These are phyloP conservation scores for Amanita pseudoporphyria DNA, from an alignment of 768 basidiomycete species.

Conservation along the genomic window DNA sequence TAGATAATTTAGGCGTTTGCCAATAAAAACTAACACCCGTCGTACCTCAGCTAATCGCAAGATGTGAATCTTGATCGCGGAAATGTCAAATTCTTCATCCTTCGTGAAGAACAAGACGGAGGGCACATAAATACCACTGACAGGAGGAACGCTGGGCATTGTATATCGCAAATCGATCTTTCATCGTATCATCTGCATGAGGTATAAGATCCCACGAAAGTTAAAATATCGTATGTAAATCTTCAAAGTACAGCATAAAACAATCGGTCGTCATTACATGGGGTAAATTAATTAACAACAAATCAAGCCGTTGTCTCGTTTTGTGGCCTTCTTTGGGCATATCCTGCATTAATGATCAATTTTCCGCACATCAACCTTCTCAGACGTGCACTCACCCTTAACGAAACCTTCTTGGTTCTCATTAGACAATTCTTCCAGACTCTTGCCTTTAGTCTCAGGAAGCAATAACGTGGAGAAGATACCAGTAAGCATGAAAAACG, in stretches of 20 bases:
- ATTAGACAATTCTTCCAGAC: conserved; percentile 66
- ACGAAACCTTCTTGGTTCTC: conserved; percentile 61
- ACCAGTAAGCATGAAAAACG: conserved; percentile 81
- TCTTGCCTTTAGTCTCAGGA: conserved; percentile 63
- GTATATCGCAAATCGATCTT: not conserved
- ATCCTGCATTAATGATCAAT: not conserved
- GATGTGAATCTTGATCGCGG: conserved; percentile 58
- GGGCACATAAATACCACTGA: conserved; percentile 66
- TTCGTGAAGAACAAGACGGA: conserved; percentile 66
- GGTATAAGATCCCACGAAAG: not conserved
- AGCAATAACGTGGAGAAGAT: conserved; percentile 72
- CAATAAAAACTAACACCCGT: conserved; percentile 11
- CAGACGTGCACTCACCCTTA: conserved; percentile 14
- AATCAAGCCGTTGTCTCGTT: not conserved
- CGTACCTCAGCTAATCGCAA: conserved; percentile 62
- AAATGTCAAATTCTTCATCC: conserved; percentile 61
- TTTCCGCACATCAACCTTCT: not conserved
- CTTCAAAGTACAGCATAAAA: too few species aligned
- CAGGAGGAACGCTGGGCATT: conserved; percentile 39
- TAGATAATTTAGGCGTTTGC: conserved; percentile 19
- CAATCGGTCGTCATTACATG: too few species aligned
- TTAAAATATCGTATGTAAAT: not conserved
- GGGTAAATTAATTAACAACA: not conserved
- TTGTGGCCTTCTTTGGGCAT: conserved; percentile 12
- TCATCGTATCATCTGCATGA: not conserved